These are phyloP conservation scores for Solanum commersonii DNA, from an alignment of 257 asterid species.

Conservation along the genomic window DNA sequence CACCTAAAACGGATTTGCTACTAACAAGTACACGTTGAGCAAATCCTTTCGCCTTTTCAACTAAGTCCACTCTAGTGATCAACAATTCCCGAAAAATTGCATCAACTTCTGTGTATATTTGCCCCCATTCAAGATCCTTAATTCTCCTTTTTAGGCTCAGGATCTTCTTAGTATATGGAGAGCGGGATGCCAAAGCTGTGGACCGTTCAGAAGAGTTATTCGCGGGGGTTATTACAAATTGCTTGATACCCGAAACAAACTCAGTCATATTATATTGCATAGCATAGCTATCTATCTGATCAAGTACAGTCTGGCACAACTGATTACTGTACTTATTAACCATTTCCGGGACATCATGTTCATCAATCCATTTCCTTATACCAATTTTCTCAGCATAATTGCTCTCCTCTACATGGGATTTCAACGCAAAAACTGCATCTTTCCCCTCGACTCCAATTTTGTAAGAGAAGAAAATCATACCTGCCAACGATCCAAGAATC, in stretches of 20 bases:
- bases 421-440: conserved; percentile 71
- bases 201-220: conserved; percentile 43
- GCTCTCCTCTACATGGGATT: conserved; percentile 76
- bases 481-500: conserved; percentile 59
- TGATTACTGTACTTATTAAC: conserved; percentile 69
- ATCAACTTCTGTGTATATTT: conserved; percentile 53
- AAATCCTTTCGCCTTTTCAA: conserved; percentile 78
- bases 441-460: conserved; percentile 92
- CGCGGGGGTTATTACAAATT: conserved; percentile 38
- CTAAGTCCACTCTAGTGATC: conserved; percentile 62
- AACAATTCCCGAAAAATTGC: conserved; percentile 55
- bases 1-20: conserved; percentile 62
- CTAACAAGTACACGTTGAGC: conserved; percentile 65
- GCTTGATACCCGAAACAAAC: conserved; percentile 60
- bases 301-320: conserved; percentile 64
- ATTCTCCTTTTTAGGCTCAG: conserved; percentile 36
- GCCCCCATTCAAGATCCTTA: conserved; percentile 67
- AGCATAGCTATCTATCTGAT: conserved; percentile 74
- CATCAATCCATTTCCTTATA: conserved; percentile 85
- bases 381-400: conserved; percentile 91
- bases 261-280: conserved; percentile 90
- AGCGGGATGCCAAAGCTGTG: conserved; percentile 44
- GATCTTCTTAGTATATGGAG: conserved; percentile 60
- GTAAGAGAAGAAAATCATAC: conserved; percentile 70
- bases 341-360: conserved; percentile 78